Percentiles rank a stretch among this genome's conserved stretches.
Evolutionary conservation across 129 eudicot species (phyloP).

Genomic region (Escallonia herrerae): DNA sequence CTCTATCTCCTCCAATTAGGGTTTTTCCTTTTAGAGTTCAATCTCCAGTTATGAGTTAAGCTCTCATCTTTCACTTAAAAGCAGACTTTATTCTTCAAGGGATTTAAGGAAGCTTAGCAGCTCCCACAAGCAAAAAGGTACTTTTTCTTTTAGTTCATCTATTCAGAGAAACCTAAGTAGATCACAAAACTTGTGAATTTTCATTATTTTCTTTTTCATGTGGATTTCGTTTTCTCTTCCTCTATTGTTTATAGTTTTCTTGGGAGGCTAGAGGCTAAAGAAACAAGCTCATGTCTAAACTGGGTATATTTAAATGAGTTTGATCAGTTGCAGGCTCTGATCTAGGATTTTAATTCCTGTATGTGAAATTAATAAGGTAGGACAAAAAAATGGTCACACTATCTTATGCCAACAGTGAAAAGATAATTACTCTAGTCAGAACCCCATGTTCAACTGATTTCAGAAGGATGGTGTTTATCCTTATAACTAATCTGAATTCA

Average conservation of each 20-base stretch:
- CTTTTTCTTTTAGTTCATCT: conserved; percentile 16
- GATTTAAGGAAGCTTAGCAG: conserved; percentile 12
- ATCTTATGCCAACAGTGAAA: conserved; percentile 8
- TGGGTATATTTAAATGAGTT: too few species aligned
- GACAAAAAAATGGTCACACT: conserved; percentile 7
- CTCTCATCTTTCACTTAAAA: conserved; percentile 29
- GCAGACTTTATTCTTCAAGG: conserved; percentile 14
- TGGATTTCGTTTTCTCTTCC: conserved; percentile 16
- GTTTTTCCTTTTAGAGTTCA: conserved; percentile 8
- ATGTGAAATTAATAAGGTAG: neutral
- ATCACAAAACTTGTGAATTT: conserved; percentile 23
- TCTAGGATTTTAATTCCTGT: conserved; percentile 49
- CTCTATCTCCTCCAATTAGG: conserved; percentile 34
- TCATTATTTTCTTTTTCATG: conserved; percentile 19
- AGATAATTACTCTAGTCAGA: conserved; percentile 16
- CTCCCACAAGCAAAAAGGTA: conserved; percentile 31
- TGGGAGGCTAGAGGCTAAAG: conserved; percentile 16
- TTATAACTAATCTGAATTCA: neutral
- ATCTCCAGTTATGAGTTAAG: neutral
- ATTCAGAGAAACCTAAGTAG: conserved; percentile 11
- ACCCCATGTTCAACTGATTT: conserved; percentile 15
- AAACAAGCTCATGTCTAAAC: neutral
- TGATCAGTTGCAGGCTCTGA: conserved; percentile 15
- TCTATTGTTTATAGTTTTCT: conserved; percentile 13
- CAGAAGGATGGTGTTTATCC: neutral